A percentile compares a stretch with the other conserved stretches of the same genome.
Evolutionary conservation across 305 asterid genomes (phyloP).

Genomic region (Fraxinus velutina): DNA sequence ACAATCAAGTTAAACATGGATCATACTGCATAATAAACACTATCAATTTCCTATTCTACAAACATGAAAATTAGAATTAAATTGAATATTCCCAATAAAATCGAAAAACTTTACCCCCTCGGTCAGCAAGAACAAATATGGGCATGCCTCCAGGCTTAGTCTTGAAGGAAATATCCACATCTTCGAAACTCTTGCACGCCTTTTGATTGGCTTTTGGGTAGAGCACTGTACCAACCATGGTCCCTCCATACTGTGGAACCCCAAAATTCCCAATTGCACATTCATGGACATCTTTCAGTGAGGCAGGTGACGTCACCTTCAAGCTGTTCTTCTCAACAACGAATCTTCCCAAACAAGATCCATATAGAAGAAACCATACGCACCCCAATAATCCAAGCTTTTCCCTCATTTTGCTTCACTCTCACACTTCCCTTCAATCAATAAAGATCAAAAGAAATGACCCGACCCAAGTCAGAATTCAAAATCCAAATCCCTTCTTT

Average conservation of each 20-base stretch:
- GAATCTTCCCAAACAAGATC: constrained; percentile 67
- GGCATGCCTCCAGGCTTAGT: constrained; percentile 85
- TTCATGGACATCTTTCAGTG: constrained; percentile 64
- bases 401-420: constrained; percentile 42
- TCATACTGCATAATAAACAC: background rate
- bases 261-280: constrained; percentile 98
- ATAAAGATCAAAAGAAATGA: constrained; percentile 10
- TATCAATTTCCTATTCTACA: background rate
- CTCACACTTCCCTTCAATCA: constrained; percentile 22
- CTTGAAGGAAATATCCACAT: constrained; percentile 48
- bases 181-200: constrained; percentile 62
- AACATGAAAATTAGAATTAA: background rate
- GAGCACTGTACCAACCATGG: constrained; percentile 64
- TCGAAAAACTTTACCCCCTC: constrained; percentile 62
- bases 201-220: constrained; percentile 74
- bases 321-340: constrained; percentile 94
- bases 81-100: background rate
- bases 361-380: constrained; percentile 42
- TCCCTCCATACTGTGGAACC: constrained; percentile 91
- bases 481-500: constrained; percentile 6
- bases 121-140: constrained; percentile 71
- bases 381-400: constrained; percentile 37
- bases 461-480: constrained; percentile 25
- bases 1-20: constrained; percentile 5
- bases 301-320: constrained; percentile 71